phyloP scores from a whole-genome alignment of 169 alveolate genomes.

The Plasmodium cynomolgi region DNA sequence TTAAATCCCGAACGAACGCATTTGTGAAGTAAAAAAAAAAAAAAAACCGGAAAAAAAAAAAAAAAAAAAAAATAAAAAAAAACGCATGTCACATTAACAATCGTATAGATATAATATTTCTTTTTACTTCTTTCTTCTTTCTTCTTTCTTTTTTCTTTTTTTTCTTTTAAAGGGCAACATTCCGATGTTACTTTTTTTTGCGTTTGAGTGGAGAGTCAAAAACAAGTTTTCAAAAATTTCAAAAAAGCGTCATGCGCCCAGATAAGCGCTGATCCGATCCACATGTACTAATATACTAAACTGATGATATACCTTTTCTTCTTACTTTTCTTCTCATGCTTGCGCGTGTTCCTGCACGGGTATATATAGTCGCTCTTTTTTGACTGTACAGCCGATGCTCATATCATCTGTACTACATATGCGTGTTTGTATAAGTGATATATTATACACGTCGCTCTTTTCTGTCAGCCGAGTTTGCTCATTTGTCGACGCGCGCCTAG shows the following conservation, averaged over 20 bases:
- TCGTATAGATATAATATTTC: neutral
- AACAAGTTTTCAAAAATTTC: neutral
- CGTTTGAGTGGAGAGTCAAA: neutral
- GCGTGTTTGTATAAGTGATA: neutral
- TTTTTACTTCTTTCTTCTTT: too few relatives aligned
- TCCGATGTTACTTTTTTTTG: neutral
- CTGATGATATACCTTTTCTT: too few relatives aligned
- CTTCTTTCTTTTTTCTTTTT: too few relatives aligned
- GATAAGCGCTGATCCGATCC: neutral
- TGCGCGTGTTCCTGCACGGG: neutral
- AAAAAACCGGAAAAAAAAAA: neutral
- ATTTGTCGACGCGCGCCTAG: neutral
- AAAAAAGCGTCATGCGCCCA: neutral
- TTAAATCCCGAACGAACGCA: neutral
- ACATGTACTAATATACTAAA: too few relatives aligned
- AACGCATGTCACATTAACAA: neutral
- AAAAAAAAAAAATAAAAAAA: too few relatives aligned
- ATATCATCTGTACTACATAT: neutral
- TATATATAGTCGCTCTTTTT: neutral
- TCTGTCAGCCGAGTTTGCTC: neutral
- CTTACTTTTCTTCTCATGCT: neutral
- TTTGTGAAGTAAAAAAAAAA: neutral
- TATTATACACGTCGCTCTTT: neutral
- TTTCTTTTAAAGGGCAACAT: neutral
- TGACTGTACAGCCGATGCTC: neutral